These are phyloP conservation scores for Aspergillus fijiensis DNA, from an alignment of 2,329 filamentous ascomycete genomes.

Conservation along the genomic window DNA sequence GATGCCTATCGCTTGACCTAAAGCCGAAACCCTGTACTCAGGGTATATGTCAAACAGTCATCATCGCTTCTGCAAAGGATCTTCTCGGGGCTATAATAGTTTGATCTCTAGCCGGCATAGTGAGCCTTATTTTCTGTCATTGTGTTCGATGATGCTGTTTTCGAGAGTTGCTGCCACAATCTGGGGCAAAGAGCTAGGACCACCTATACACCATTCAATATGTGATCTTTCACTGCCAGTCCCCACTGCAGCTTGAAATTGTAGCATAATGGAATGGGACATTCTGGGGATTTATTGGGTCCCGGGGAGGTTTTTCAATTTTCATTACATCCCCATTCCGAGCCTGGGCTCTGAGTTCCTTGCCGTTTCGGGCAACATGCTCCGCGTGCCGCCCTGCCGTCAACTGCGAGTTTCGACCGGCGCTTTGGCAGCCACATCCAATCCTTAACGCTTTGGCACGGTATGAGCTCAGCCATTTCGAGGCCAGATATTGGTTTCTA, in stretches of 20 bases:
- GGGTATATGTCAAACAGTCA: too few species aligned
- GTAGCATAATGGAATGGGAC: background rate
- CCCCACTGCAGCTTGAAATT: background rate
- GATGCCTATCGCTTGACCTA: too few species aligned
- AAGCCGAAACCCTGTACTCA: too few species aligned
- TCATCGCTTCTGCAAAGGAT: too few species aligned
- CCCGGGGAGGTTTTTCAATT: background rate
- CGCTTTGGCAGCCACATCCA: background rate
- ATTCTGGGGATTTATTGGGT: background rate
- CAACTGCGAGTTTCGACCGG: background rate
- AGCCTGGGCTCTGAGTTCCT: background rate
- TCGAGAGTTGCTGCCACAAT: background rate
- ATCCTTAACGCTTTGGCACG: background rate
- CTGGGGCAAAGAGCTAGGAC: background rate
- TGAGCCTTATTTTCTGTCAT: background rate
- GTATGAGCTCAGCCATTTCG: background rate
- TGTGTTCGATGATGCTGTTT: background rate
- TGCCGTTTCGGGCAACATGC: constrained; percentile 4
- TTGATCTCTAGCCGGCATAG: too few species aligned
- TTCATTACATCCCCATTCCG: background rate
- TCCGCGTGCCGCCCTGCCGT: background rate
- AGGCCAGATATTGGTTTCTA: background rate
- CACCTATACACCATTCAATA: background rate
- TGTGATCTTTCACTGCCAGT: background rate
- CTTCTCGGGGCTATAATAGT: too few species aligned